These are phyloP conservation scores for Agaricus bisporus DNA, from an alignment of 768 basidiomycete genomes.

Conservation along the genomic window DNA sequence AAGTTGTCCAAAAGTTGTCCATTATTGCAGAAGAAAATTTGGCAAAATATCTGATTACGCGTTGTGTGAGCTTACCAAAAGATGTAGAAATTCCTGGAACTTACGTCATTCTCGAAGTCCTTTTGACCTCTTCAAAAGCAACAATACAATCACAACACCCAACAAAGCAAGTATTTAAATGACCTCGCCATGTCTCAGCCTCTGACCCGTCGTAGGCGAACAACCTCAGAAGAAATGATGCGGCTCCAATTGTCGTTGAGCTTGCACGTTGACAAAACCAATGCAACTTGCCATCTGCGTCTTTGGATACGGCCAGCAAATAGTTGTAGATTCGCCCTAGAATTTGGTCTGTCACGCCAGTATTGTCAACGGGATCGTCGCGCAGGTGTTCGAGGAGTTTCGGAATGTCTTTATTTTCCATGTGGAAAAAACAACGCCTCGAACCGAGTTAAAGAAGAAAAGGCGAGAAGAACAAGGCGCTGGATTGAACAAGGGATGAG, in stretches of 20 bases:
- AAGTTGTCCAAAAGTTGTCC: slow-evolving; percentile 50
- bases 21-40: slow-evolving; percentile 50
- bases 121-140: slow-evolving; percentile 58
- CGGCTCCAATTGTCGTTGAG: slow-evolving; percentile 52
- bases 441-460: too few relatives aligned
- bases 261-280: slow-evolving; percentile 77
- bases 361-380: slow-evolving; percentile 50
- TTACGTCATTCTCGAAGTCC: slow-evolving; percentile 63
- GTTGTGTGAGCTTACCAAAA: slow-evolving; percentile 7
- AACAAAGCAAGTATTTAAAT: slow-evolving; percentile 47
- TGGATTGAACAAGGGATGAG: neutral
- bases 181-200: slow-evolving; percentile 60
- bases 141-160: slow-evolving; percentile 69
- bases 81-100: slow-evolving; percentile 24
- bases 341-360: slow-evolving; percentile 38
- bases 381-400: slow-evolving; percentile 48
- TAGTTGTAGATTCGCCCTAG: slow-evolving; percentile 46
- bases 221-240: slow-evolving; percentile 76
- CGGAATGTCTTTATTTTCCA: slow-evolving; percentile 30
- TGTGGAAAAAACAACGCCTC: neutral
- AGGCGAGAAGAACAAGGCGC: neutral
- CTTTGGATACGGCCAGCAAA: slow-evolving; percentile 41
- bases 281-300: slow-evolving; percentile 43
- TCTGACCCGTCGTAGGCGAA: slow-evolving; percentile 65
- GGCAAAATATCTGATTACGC: slow-evolving; percentile 58